These are phyloP conservation scores for Ambrosiella beaveri DNA, from an alignment of 2,329 filamentous ascomycete genomes.

Conservation along the genomic window DNA sequence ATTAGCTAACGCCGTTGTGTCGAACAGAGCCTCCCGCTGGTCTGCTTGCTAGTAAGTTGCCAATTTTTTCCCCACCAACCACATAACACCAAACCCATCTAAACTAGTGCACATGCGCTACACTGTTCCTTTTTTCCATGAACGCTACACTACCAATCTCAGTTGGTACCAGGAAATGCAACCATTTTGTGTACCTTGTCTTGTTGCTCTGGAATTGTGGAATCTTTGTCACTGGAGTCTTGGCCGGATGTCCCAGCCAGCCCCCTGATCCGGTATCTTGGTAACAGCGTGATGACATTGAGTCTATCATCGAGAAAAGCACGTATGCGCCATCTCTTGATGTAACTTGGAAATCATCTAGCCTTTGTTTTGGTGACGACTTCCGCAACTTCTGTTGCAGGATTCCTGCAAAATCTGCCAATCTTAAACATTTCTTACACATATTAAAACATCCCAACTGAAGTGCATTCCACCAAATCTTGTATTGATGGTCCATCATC, in stretches of 20 bases:
- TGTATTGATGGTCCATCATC: background rate
- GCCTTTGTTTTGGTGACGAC: background rate
- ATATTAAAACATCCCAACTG: no score
- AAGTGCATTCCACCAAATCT: background rate
- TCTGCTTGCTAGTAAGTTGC: slow-evolving; percentile 47
- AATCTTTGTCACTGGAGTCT: no score
- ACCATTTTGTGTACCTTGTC: no score
- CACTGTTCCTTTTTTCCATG: background rate
- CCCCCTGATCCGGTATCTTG: no score
- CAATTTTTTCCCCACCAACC: background rate
- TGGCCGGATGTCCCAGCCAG: no score
- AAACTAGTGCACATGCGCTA: background rate
- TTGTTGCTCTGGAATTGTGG: no score
- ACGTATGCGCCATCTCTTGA: background rate
- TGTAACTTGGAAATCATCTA: background rate
- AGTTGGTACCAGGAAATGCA: no score
- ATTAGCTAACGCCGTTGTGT: background rate
- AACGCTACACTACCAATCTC: background rate
- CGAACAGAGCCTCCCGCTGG: slow-evolving; percentile 41
- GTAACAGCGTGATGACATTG: background rate
- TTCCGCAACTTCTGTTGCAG: background rate
- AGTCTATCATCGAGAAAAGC: background rate
- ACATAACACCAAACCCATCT: background rate
- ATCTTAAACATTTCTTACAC: no score
- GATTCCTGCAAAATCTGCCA: no score